Percentiles rank a stretch among this genome's conserved stretches.
Conservation (phyloP, 306 rosid species). For the Citrullus amarus region DNA sequence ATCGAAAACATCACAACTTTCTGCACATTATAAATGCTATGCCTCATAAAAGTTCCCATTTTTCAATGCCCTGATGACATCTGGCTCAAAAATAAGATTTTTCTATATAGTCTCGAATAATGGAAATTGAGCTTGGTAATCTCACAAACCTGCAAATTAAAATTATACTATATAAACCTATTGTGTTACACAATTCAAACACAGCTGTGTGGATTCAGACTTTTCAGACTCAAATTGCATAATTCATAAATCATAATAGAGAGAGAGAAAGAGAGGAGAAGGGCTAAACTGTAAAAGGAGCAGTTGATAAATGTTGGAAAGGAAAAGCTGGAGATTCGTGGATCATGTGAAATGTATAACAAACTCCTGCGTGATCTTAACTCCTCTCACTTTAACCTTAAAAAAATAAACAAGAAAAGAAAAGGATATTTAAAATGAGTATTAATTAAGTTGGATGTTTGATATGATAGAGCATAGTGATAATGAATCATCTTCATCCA, state of each 20-base stretch:
- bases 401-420: neutral
- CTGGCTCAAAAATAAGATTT: neutral
- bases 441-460: neutral
- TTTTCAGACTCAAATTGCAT: neutral
- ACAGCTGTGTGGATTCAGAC: slow-evolving; percentile 3
- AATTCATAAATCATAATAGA: neutral
- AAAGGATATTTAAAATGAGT: neutral
- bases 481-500: neutral
- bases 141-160: neutral
- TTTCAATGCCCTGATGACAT: neutral
- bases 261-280: neutral
- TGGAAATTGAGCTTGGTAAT: neutral
- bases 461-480: neutral
- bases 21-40: neutral
- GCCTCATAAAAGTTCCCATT: neutral
- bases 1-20: neutral
- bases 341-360: slow-evolving; percentile 61
- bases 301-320: slow-evolving; percentile 42
- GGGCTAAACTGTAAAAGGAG: slow-evolving; percentile 5
- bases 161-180: neutral
- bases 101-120: neutral
- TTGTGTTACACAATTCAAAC: neutral
- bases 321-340: slow-evolving; percentile 35
- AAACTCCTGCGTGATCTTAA: slow-evolving; percentile 41
- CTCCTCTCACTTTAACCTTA: slow-evolving; percentile 17